These are phyloP conservation scores for Dendrocalamus sinicus DNA, from an alignment of 176 grass and related monocot genomes.

Conservation along the genomic window DNA sequence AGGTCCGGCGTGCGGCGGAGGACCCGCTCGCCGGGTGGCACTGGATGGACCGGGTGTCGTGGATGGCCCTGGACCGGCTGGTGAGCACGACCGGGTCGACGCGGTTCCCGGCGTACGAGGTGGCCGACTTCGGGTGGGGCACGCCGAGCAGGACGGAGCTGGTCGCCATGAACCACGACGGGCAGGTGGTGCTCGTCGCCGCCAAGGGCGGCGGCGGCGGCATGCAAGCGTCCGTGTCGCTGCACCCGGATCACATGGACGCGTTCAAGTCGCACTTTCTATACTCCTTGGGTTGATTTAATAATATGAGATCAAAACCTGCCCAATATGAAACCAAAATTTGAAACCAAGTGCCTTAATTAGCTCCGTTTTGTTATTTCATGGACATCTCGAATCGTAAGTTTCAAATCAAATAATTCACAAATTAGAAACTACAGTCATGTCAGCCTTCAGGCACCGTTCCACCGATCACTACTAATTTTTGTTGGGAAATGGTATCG, in stretches of 20 bases:
- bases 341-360: neutral
- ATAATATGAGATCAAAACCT: neutral
- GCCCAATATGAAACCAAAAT: too few relatives aligned
- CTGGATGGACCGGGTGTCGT: neutral
- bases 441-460: too few relatives aligned
- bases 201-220: neutral
- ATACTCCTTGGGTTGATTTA: neutral
- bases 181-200: constrained; percentile 42
- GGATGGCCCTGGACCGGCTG: neutral
- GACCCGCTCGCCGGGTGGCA: constrained; percentile 39
- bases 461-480: too few relatives aligned
- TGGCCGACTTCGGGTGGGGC: constrained; percentile 55
- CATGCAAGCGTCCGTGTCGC: constrained; percentile 38
- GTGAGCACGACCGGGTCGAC: constrained; percentile 34
- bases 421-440: too few relatives aligned
- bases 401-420: too few relatives aligned
- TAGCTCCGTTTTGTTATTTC: neutral
- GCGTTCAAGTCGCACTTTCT: constrained; percentile 26
- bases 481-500: too few relatives aligned
- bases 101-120: constrained; percentile 54
- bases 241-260: constrained; percentile 35
- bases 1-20: constrained; percentile 22
- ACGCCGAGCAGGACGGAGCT: constrained; percentile 41
- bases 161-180: constrained; percentile 45
- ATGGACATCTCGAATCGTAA: neutral